These are phyloP conservation scores for Nasturtium officinale DNA, from an alignment of 345 rosid species.

Conservation along the genomic window DNA sequence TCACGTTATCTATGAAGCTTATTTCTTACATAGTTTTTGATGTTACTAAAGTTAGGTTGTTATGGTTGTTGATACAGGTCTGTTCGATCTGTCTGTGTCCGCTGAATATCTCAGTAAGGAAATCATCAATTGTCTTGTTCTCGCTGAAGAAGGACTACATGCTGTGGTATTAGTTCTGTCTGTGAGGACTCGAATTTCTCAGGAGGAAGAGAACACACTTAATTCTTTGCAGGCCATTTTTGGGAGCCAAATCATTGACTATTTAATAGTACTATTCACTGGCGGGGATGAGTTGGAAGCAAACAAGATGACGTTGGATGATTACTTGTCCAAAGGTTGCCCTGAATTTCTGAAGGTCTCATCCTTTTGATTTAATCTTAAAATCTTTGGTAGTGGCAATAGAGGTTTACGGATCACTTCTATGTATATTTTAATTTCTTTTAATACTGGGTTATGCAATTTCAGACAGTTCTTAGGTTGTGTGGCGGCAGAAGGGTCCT, in stretches of 20 bases:
- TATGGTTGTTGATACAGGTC: no score
- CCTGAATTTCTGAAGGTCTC: conserved; percentile 72
- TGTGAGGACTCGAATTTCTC: conserved; percentile 59
- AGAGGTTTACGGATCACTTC: no score
- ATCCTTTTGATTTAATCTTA: no score
- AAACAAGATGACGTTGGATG: conserved; percentile 60
- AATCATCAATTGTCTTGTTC: conserved; percentile 64
- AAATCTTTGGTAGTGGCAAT: no score
- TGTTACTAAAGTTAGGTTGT: no score
- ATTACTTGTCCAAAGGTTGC: conserved; percentile 61
- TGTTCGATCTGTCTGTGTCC: conserved; percentile 54
- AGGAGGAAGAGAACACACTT: conserved; percentile 72
- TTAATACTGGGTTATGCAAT: no score
- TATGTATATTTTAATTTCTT: no score
- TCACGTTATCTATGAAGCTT: no score
- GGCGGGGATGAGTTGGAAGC: conserved; percentile 86
- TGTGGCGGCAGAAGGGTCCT: no score
- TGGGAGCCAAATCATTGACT: conserved; percentile 62
- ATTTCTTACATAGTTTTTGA: no score
- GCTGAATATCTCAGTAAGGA: conserved; percentile 70
- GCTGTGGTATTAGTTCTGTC: conserved; percentile 72
- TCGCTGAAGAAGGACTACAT: conserved; percentile 81
- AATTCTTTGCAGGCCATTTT: conserved; percentile 60
- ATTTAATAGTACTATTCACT: conserved; percentile 80
- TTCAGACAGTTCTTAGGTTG: no score